Base-by-base conservation (phyloP, 1,284 basidiomycete species). In the Boletus calvinii region DNA sequence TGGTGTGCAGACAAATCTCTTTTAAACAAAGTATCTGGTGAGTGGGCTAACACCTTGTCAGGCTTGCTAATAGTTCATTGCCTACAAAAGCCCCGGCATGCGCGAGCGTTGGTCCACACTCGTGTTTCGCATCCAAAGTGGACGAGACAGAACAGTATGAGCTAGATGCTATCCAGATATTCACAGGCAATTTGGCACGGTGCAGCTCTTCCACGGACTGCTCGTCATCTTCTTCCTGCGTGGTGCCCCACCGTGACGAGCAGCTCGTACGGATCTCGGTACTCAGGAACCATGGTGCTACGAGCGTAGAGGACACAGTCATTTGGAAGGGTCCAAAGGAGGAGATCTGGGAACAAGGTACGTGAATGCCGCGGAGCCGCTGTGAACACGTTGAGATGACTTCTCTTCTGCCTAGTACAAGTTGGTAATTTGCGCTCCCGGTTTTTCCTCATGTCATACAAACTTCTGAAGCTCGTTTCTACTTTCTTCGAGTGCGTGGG, bases 271-370 rank as follows among this genome's bases (percentile, higher is more conserved):
- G 84, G 26, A 63, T 87, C 8, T 74, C 69, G 0, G 63, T 75
- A 26, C 49, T 58, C 38, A 64, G 59, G 47, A 36, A 58, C 30
- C 31, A 43, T 10, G 34, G 32, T 4, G n/a, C 30, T 20, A 35
- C 20, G 10, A 52, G 18, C 15, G 20, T 24, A 11, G 61, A 65
- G 20, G 62, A 70, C 13, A 69, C 77, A 0, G 66, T 90, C 3
- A 63, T 90, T 1, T 90, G 87, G 87, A 81, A 76, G 53, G 88
- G 87, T 1, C 81, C 85, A 1, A 69, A 67, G n/a, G 59, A 61
- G n/a, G 87, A 90, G 65, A 73, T 90, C 1, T 79, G 75, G 69
- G 80, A 87, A 45, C 80, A 89, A 76, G 80, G 87, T 87, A 41
- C n/a, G 74, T 26, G n/a, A 22, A 24, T 39, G 4, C 15, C 3